These are phyloP conservation scores for Phytophthora cactorum DNA, from an alignment of 352 stramenopile genomes.

Conservation along the genomic window DNA sequence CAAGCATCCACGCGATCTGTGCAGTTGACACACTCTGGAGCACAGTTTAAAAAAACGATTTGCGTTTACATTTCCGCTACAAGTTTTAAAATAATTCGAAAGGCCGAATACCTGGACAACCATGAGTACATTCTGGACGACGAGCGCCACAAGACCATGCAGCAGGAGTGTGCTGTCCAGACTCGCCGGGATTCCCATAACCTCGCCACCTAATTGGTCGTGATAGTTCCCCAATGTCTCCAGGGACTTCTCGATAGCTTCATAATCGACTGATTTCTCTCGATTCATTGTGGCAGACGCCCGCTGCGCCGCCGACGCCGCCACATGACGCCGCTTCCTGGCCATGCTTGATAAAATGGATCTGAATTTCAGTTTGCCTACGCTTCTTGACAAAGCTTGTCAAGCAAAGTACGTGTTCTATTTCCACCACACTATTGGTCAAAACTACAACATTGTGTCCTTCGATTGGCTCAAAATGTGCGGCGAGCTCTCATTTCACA, in stretches of 20 bases:
- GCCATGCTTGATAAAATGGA: conserved; percentile 31
- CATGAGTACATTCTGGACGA: conserved; percentile 52
- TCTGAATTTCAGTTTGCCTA: conserved; percentile 10
- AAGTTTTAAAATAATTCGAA: neutral
- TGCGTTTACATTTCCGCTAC: neutral
- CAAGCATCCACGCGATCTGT: conserved; percentile 36
- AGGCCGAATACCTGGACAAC: conserved; percentile 41
- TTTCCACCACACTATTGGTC: neutral
- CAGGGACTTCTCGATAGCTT: conserved; percentile 18
- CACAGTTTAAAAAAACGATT: neutral
- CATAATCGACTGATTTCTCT: conserved; percentile 8
- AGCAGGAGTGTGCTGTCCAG: conserved; percentile 47
- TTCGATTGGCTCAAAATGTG: neutral
- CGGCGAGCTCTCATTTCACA: conserved; percentile 14
- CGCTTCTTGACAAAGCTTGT: neutral
- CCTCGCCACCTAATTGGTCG: conserved; percentile 28
- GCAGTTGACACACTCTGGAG: conserved; percentile 35
- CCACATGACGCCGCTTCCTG: conserved; percentile 44
- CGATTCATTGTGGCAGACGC: conserved; percentile 8
- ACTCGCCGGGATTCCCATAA: conserved; percentile 9
- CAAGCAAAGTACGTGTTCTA: neutral
- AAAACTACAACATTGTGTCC: neutral
- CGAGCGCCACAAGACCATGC: conserved; percentile 40
- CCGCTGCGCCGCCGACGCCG: conserved; percentile 5
- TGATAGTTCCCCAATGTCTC: conserved; percentile 16